phyloP scores from a whole-genome alignment of 148 eudicot genomes.

The Camellia granthamiana region DNA sequence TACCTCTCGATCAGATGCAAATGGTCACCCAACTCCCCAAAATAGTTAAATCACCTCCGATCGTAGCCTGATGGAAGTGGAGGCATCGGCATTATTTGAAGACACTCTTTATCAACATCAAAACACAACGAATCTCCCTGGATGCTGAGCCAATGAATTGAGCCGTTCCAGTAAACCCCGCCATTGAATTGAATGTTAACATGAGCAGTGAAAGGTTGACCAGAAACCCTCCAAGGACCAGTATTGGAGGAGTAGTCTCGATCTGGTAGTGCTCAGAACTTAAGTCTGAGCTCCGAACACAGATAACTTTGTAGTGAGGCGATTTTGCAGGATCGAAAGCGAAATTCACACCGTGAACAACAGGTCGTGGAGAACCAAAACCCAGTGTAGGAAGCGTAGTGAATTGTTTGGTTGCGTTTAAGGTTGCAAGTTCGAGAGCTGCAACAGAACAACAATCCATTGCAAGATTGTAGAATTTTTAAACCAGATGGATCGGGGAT shows the following conservation, averaged over 20 bases:
- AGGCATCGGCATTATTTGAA: background rate
- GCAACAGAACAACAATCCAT: no score
- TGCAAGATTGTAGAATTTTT: no score
- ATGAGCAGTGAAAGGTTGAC: background rate
- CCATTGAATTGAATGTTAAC: background rate
- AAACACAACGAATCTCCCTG: conserved; percentile 10
- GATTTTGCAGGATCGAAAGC: conserved; percentile 19
- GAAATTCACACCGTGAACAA: background rate
- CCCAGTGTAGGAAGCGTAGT: no score
- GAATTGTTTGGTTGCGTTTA: no score
- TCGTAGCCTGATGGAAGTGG: background rate
- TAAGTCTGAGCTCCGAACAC: background rate
- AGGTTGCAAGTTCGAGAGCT: no score
- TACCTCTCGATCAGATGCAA: conserved; percentile 20
- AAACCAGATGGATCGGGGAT: no score
- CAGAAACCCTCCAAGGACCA: conserved; percentile 12
- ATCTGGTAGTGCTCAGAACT: background rate
- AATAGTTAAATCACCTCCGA: conserved; percentile 6
- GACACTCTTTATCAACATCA: background rate
- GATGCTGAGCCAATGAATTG: conserved; percentile 20
- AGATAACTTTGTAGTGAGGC: conserved; percentile 16
- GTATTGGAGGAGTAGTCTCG: conserved; percentile 19
- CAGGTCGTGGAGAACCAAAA: no score
- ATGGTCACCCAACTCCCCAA: conserved; percentile 15
- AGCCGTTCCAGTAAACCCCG: conserved; percentile 23